These are phyloP conservation scores for Phoenix dactylifera DNA, from an alignment of 176 grass and related monocot species.

Conservation along the genomic window DNA sequence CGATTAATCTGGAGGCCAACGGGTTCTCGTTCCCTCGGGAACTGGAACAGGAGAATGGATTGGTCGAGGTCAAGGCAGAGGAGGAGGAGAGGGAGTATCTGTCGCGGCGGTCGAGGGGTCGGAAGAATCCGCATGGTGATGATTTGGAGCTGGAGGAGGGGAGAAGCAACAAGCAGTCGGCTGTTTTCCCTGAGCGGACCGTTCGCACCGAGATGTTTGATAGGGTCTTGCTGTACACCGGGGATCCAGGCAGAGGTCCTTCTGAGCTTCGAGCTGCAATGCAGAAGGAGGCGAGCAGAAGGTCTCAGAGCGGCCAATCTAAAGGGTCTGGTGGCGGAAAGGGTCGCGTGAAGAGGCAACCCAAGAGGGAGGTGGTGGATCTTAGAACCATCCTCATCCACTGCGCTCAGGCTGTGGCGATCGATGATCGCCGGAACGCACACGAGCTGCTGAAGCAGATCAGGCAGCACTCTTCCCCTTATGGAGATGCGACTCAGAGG, in stretches of 20 bases:
- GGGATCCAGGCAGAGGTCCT: conserved; percentile 50
- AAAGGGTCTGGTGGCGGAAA: conserved; percentile 52
- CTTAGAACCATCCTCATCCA: conserved; percentile 73
- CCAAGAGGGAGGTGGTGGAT: conserved; percentile 79
- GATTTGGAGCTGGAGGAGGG: conserved; percentile 71
- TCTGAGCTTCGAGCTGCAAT: conserved; percentile 53
- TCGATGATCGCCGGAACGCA: conserved; percentile 52
- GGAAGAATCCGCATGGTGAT: conserved; percentile 64
- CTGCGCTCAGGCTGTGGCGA: conserved; percentile 79
- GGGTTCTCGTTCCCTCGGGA: conserved; percentile 7
- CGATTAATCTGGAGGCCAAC: conserved; percentile 45
- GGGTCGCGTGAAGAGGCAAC: conserved; percentile 61
- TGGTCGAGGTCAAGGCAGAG: conserved; percentile 34
- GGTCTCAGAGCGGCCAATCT: conserved; percentile 28
- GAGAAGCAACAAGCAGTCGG: conserved; percentile 75
- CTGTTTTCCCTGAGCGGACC: conserved; percentile 43
- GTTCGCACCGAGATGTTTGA: conserved; percentile 69
- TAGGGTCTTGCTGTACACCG: conserved; percentile 67
- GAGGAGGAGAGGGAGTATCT: conserved; percentile 10
- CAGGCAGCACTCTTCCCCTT: conserved; percentile 54
- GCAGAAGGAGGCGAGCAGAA: conserved; percentile 36
- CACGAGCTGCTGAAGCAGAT: conserved; percentile 77
- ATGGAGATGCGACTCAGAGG: conserved; percentile 69
- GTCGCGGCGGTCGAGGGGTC: conserved; percentile 31
- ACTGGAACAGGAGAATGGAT: conserved; percentile 20